Conservation (phyloP, 306 rosid species). For the Nissolia schottii region DNA sequence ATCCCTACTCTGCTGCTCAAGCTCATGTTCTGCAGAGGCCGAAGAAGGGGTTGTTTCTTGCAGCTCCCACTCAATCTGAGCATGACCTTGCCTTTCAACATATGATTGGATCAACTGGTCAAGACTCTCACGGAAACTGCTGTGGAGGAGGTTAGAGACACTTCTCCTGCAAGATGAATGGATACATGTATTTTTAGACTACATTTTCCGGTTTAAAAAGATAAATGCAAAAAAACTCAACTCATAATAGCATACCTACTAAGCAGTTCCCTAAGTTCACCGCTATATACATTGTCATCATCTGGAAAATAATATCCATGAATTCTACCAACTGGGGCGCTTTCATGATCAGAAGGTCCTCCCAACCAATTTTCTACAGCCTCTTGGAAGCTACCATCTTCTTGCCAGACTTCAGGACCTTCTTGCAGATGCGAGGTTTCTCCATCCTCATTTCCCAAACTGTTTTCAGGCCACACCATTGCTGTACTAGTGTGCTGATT, state of each 20-base stretch:
- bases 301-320: conserved; percentile 67
- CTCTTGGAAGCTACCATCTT: conserved; percentile 62
- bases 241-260: conserved; percentile 49
- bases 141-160: conserved; percentile 83
- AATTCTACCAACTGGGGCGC: conserved; percentile 42
- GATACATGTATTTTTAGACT: not conserved
- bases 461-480: conserved; percentile 49
- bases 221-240: not conserved
- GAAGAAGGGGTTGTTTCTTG: conserved; percentile 49
- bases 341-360: conserved; percentile 55
- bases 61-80: conserved; percentile 64
- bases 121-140: conserved; percentile 88
- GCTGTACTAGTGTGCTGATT: conserved; percentile 40
- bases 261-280: conserved; percentile 83
- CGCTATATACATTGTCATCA: conserved; percentile 64
- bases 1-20: conserved; percentile 49
- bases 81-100: conserved; percentile 70
- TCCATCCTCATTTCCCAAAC: conserved; percentile 40
- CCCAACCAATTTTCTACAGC: conserved; percentile 81
- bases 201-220: not conserved
- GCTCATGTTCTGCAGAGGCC: conserved; percentile 58
- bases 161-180: conserved; percentile 72
- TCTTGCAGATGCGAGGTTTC: conserved; percentile 53
- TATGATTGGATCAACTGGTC: conserved; percentile 82
- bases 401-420: conserved; percentile 59